Conservation (phyloP, 192 early-diverging fungal genomes). For the Obelidium mucronatum region DNA sequence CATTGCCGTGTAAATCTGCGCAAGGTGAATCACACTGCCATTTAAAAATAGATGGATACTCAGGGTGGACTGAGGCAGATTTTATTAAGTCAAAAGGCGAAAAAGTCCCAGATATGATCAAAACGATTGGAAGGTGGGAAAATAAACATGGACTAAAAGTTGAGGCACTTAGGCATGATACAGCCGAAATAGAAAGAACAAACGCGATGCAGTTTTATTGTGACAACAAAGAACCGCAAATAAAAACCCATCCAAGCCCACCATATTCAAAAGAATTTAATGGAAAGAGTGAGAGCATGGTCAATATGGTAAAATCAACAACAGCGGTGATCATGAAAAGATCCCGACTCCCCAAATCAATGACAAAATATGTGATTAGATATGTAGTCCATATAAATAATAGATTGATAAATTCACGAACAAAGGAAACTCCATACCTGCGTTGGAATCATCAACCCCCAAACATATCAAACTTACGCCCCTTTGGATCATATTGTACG, state of each 20-base stretch:
- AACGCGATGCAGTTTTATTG: neutral
- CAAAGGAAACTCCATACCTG: slow-evolving; percentile 9
- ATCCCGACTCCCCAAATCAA: neutral
- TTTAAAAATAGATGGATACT: neutral
- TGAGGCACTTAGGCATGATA: neutral
- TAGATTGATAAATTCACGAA: slow-evolving; percentile 2
- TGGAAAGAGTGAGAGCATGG: neutral
- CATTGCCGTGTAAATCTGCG: neutral
- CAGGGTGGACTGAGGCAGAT: neutral
- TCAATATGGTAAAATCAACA: neutral
- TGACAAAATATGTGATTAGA: neutral
- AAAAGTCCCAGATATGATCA: neutral
- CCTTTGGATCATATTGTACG: neutral
- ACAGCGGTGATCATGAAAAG: neutral
- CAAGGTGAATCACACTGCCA: neutral
- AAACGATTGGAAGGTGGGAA: neutral
- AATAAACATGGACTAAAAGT: neutral
- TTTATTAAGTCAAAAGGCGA: neutral
- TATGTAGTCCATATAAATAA: neutral
- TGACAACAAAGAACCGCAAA: neutral
- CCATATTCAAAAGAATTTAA: slow-evolving; percentile 17
- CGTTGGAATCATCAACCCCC: neutral
- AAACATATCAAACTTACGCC: neutral
- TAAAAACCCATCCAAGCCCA: slow-evolving; percentile 3
- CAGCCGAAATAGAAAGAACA: neutral